A percentile compares a stretch with the other conserved stretches of the same genome.
Conservation (phyloP, 345 rosid species). For the Salix caprea region DNA sequence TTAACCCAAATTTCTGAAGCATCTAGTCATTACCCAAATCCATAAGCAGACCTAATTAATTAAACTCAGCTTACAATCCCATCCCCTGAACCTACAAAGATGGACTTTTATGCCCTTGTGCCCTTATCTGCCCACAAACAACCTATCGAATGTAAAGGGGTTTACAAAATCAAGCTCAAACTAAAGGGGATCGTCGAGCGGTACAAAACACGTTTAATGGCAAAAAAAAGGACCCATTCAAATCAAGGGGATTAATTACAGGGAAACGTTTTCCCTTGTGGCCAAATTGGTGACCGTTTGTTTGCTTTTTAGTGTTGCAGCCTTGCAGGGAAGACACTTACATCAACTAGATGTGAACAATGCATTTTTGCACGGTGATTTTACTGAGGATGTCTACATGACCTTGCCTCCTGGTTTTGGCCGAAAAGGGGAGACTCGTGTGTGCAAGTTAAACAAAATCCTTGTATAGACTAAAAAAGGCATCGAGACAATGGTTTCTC, state of each 20-base stretch:
- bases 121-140: neutral
- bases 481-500: neutral
- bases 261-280: neutral
- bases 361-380: neutral
- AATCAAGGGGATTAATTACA: neutral
- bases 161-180: too few species aligned
- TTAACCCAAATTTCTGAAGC: too few species aligned
- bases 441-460: neutral
- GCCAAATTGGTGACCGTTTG: neutral
- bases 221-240: neutral
- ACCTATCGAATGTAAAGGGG: neutral
- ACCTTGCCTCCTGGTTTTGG: neutral
- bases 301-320: too few species aligned
- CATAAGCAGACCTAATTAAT: too few species aligned
- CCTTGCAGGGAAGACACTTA: neutral
- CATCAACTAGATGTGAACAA: neutral
- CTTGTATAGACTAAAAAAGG: neutral
- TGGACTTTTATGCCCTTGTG: neutral
- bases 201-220: rapidly evolving
- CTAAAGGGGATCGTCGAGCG: neutral
- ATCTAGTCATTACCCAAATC: too few species aligned
- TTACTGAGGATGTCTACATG: neutral
- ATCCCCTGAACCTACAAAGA: rapidly evolving
- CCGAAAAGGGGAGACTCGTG: neutral
- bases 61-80: too few species aligned